Percentiles rank a stretch among this genome's conserved stretches.
These are phyloP conservation scores for Candida stauntonica DNA, from an alignment of 805 yeast species.

Conservation along the genomic window DNA sequence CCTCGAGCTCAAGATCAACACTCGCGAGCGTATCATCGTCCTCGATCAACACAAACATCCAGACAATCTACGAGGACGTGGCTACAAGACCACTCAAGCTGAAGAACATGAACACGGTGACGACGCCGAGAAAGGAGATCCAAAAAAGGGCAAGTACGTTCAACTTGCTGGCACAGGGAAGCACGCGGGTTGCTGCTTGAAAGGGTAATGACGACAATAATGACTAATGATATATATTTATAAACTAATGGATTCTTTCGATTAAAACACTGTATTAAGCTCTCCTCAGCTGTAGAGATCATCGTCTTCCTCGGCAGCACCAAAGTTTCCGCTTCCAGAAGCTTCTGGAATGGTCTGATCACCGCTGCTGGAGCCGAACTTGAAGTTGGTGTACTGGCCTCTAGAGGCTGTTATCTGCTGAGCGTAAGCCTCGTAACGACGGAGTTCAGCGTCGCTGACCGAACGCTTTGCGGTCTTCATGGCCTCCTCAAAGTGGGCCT, in stretches of 20 bases:
- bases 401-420: constrained; percentile 95
- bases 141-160: constrained; percentile 9
- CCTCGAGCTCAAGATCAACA: constrained; percentile 38
- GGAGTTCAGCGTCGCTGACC: constrained; percentile 93
- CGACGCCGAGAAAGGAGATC: constrained; percentile 9
- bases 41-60: constrained; percentile 10
- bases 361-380: constrained; percentile 48
- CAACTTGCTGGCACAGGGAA: constrained; percentile 12
- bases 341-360: constrained; percentile 35
- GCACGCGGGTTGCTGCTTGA: constrained; percentile 2
- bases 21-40: constrained; percentile 24
- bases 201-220: too few relatives aligned
- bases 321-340: constrained; percentile 35
- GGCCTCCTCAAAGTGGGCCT: constrained; percentile 95
- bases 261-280: too few relatives aligned
- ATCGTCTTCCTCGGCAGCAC: constrained; percentile 62
- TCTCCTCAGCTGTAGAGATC: constrained; percentile 44
- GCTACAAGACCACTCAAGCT: constrained; percentile 21
- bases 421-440: constrained; percentile 98
- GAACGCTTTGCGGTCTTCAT: constrained; percentile 99
- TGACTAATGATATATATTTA: not conserved
- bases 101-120: constrained; percentile 19
- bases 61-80: constrained; percentile 8
- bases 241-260: too few relatives aligned
- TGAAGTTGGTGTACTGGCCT: constrained; percentile 89